Evolutionary conservation across 176 grass and related monocot genomes (phyloP), one percentile per base, ranked within the genome.

Genomic region (Carex scoparia): DNA sequence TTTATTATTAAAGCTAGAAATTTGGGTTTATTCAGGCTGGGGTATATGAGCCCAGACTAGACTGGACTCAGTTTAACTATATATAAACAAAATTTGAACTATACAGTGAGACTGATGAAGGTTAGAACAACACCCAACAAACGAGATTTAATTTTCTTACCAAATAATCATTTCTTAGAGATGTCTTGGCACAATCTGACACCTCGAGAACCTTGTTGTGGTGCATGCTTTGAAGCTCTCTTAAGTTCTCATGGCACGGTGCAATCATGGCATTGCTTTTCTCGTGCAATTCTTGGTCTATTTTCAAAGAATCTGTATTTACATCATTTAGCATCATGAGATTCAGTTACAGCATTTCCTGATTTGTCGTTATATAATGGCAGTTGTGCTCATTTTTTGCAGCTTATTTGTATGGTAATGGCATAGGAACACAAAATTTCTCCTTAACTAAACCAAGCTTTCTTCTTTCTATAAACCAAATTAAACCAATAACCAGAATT

Each of bases 121-220:
- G 23, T 23, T 23, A 23, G 70, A 74, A 38, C 18, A 59, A 61
- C 69, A 76, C 3, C 23, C 28, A 30, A 77, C 27, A 55, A 77
- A 31, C 23, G 1, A 28, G 80, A 84, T 65, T 40, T 40, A 16
- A 11, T 54, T 40, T 80, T 49, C 84, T 87, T 70, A 97, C 94
- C 73, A 76, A 64, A 80, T 97, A 97, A 28, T 94, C 85, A 68
- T 92, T 82, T 82, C 46, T 81, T 0, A 97, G 88, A 75, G 84
- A 90, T 69, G 49, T 90, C 7, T 87, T 15, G 10, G 90, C 61
- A 74, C 81, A 80, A 82, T 76, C 90, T 78, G 88, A 86, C 9
- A 97, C 90, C 32, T 55, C 87, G n/a, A 68, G 13, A 16, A 83
- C 87, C 80, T 91, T 90, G 57, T 83, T 77, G 64, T 83, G 65